These are phyloP conservation scores for Chamaecyparis obtusa DNA, from an alignment of 75 land plant genomes.

Conservation along the genomic window DNA sequence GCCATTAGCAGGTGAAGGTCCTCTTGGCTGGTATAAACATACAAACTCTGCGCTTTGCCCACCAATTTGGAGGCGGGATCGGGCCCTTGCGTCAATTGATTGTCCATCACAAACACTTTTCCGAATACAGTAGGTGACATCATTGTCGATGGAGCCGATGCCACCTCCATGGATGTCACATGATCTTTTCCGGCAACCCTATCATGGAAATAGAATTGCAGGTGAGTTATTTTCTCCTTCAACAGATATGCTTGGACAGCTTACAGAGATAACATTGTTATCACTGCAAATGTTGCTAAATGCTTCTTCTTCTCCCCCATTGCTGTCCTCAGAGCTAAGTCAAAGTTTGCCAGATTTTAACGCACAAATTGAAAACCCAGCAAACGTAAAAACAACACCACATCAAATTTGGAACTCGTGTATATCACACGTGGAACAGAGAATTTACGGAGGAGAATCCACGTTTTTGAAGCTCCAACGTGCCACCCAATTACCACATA, in stretches of 20 bases:
- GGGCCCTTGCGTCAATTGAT: slow-evolving; percentile 27
- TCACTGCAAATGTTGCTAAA: neutral
- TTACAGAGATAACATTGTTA: neutral
- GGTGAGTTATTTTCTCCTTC: slow-evolving; percentile 15
- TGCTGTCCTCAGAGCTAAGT: too few relatives aligned
- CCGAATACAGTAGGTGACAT: slow-evolving; percentile 16
- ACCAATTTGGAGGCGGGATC: slow-evolving; percentile 20
- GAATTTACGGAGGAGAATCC: too few relatives aligned
- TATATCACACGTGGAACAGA: too few relatives aligned
- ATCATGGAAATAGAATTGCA: slow-evolving; percentile 34
- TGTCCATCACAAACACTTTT: slow-evolving; percentile 24
- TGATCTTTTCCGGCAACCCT: slow-evolving; percentile 1
- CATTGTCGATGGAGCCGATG: neutral
- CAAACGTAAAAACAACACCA: too few relatives aligned
- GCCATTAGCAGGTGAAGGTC: slow-evolving; percentile 18
- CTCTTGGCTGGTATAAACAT: slow-evolving; percentile 5
- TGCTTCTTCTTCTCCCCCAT: neutral
- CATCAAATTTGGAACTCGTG: too few relatives aligned
- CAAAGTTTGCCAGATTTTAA: too few relatives aligned
- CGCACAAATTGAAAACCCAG: too few relatives aligned
- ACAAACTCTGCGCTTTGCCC: slow-evolving; percentile 40
- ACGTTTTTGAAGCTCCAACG: too few relatives aligned
- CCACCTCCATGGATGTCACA: slow-evolving; percentile 14
- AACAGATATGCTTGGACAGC: neutral
- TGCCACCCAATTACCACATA: too few relatives aligned